phyloP scores from a whole-genome alignment of 371 early-diverging fungal genomes.

The Mortierella sp. region DNA sequence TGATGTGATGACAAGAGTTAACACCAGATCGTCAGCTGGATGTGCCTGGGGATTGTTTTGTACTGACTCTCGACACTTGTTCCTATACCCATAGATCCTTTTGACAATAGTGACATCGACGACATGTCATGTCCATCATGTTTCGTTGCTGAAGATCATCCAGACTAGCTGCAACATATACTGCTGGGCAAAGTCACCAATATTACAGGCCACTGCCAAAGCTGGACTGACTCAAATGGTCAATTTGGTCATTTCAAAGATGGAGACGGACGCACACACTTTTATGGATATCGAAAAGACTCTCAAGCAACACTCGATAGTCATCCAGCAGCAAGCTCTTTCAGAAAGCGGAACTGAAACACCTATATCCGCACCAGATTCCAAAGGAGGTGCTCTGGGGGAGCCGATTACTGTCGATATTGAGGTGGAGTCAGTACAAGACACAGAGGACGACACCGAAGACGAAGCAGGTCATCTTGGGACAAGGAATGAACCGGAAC shows the following conservation, averaged over 20 bases:
- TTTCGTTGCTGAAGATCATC: conserved; percentile 61
- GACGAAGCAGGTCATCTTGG: not conserved
- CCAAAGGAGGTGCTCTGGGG: not conserved
- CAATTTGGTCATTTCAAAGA: conserved; percentile 70
- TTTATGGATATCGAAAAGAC: conserved; percentile 36
- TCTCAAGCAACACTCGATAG: conserved; percentile 24
- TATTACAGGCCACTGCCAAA: conserved; percentile 73
- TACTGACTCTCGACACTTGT: not conserved
- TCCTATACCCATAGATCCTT: conserved; percentile 30
- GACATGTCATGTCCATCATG: conserved; percentile 52
- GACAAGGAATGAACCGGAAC: conserved; percentile 5
- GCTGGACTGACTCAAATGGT: conserved; percentile 77
- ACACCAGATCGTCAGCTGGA: not conserved
- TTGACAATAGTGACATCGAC: conserved; percentile 56
- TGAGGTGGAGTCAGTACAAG: not conserved
- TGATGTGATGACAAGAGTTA: not conserved
- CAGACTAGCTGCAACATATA: conserved; percentile 65
- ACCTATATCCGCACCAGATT: conserved; percentile 2
- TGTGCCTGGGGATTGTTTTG: no score
- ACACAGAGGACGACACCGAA: conserved; percentile 1
- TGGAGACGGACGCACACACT: conserved; percentile 54
- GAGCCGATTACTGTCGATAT: conserved; percentile 1
- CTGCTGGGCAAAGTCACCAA: conserved; percentile 67
- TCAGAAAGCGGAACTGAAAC: conserved; percentile 3
- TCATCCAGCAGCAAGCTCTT: conserved; percentile 17